Conservation (phyloP, 2,329 filamentous ascomycete genomes). For the Microdochium paspali region DNA sequence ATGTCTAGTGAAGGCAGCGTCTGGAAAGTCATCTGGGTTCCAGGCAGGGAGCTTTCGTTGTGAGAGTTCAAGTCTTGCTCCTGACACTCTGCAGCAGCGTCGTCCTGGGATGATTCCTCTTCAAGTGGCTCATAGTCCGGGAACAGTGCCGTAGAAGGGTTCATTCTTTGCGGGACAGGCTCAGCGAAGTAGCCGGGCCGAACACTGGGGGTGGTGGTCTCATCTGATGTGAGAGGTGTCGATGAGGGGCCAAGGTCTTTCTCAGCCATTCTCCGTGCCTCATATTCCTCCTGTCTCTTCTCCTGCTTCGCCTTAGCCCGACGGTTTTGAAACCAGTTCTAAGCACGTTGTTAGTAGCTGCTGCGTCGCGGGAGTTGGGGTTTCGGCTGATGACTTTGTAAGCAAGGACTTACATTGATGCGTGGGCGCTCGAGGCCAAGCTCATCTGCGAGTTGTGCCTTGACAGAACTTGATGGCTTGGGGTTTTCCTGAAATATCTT, state of each 20-base stretch:
- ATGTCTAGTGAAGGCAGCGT: neutral
- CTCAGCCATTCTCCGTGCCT: constrained; percentile 31
- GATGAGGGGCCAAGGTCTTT: constrained; percentile 15
- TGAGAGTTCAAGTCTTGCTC: neutral
- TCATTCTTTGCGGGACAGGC: constrained; percentile 10
- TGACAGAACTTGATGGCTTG: constrained; percentile 53
- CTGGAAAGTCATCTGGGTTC: neutral
- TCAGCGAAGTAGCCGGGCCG: constrained; percentile 22
- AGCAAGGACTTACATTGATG: constrained; percentile 43
- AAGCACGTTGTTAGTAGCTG: constrained; percentile 16
- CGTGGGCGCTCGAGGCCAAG: constrained; percentile 54
- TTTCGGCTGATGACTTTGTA: too few species aligned
- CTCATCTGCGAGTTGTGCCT: constrained; percentile 50
- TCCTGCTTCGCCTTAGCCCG: constrained; percentile 57
- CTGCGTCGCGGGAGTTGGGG: too few species aligned
- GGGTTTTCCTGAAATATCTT: constrained; percentile 54
- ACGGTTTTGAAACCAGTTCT: constrained; percentile 65
- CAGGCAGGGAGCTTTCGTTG: neutral
- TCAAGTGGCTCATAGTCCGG: neutral
- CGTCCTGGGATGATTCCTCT: neutral
- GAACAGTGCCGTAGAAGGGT: neutral
- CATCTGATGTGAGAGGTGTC: constrained; percentile 22
- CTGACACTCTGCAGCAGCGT: neutral
- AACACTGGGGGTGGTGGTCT: constrained; percentile 10
- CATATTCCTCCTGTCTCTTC: constrained; percentile 42